Conservation (phyloP, 257 asterid genomes). For the Haberlea rhodopensis region DNA sequence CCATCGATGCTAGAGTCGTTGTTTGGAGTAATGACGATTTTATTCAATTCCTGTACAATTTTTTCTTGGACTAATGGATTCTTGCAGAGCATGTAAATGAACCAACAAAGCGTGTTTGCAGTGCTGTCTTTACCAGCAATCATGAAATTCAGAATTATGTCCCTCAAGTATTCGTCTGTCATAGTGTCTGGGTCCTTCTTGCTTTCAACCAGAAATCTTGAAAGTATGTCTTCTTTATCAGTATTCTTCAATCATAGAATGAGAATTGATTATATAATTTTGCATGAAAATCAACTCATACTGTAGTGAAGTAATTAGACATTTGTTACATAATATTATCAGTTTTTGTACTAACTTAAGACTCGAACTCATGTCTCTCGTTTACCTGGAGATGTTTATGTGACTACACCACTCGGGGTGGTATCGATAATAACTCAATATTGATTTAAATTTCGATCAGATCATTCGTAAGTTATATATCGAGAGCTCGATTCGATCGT, state of each 20-base stretch:
- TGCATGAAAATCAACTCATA: no score
- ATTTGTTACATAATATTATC: background rate
- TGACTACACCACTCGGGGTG: no score
- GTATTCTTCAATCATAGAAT: constrained; percentile 40
- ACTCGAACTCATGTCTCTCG: no score
- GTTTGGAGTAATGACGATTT: no score
- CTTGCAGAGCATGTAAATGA: constrained; percentile 60
- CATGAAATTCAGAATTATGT: no score
- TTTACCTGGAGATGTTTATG: no score
- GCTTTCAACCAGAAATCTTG: constrained; percentile 64
- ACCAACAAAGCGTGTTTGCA: constrained; percentile 78
- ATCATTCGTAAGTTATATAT: no score
- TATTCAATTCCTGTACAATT: constrained; percentile 45
- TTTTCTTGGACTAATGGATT: constrained; percentile 56
- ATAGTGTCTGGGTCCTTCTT: constrained; percentile 54
- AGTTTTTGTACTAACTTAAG: no score
- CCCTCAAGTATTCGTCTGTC: constrained; percentile 57
- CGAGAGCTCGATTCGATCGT: no score
- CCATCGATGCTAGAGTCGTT: constrained; percentile 29
- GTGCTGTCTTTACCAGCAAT: constrained; percentile 66
- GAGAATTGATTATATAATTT: background rate
- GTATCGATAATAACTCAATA: no score
- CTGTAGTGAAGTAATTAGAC: background rate
- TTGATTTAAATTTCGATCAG: no score
- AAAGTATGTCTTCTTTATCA: constrained; percentile 69